Conservation (phyloP, 2,329 filamentous ascomycete genomes). For the Penicillium digitatum region DNA sequence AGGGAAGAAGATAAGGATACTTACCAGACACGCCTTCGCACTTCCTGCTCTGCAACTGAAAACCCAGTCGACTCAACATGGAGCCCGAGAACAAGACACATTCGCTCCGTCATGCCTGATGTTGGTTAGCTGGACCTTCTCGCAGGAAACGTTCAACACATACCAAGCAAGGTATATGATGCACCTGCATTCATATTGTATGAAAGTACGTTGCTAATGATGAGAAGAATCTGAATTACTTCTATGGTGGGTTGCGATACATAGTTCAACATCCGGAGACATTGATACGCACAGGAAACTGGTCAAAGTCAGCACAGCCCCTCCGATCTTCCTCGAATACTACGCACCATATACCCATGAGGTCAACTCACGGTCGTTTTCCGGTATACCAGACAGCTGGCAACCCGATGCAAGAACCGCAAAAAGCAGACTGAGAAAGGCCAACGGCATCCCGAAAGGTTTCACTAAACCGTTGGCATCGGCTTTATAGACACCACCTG, state of each 20-base stretch:
- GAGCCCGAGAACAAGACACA: constrained; percentile 57
- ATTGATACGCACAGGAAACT: constrained; percentile 64
- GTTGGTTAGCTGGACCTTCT: constrained; percentile 17
- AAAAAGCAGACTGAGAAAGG: constrained; percentile 59
- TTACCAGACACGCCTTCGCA: constrained; percentile 39
- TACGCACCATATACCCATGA: constrained; percentile 59
- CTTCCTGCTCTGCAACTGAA: constrained; percentile 42
- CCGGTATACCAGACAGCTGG: constrained; percentile 54
- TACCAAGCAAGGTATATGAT: constrained; percentile 57
- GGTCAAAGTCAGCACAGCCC: constrained; percentile 15
- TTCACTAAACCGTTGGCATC: constrained; percentile 48
- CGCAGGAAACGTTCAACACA: constrained; percentile 9
- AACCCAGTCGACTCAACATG: constrained; percentile 53
- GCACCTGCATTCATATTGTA: constrained; percentile 64
- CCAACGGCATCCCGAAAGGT: constrained; percentile 55
- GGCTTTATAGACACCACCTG: constrained; percentile 40
- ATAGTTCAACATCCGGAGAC: constrained; percentile 61
- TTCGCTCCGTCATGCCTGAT: constrained; percentile 36
- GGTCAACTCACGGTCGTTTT: constrained; percentile 58
- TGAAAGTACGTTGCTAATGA: constrained; percentile 60
- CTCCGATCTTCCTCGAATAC: background rate
- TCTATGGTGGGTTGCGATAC: constrained; percentile 58
- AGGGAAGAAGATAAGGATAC: background rate
- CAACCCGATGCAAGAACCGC: constrained; percentile 60
- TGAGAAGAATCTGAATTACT: constrained; percentile 58